Base-by-base conservation (phyloP, 345 rosid species). In the Gynandropsis gynandra region DNA sequence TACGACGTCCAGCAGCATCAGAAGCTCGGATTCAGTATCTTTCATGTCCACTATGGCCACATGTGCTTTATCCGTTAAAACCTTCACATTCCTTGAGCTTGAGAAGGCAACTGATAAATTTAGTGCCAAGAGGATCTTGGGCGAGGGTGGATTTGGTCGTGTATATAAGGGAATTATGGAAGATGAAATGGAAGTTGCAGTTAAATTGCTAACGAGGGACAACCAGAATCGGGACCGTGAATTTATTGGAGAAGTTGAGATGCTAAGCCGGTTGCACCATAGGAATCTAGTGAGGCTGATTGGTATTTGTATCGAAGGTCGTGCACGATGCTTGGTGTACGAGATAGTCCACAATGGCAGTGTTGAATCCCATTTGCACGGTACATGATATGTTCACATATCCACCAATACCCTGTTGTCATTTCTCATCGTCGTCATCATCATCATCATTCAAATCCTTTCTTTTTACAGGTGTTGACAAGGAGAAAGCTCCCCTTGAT, bases 111-210 rank as follows among this genome's bases (percentile, higher is more conserved):
- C 99, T 24, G 86, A 83, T 16, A 85, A 73, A 64, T 93, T 93
- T 74, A 85, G 89, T 77, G 79, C 94, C 12, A 76, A 58, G 61
- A 80, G 79, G 71, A 72, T 93, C 63, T 80, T 93, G 62, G 99
- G 99, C 16, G 95, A 88, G 74, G 99, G 99, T 29, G 99, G 99
- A 58, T 93, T 93, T 76, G 99, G 99, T 44, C 83, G 97, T 56
- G 99, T 93, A 55, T 93, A 81, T 62, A 69, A 15, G 49, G 99
- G 97, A 45, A 63, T 47, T 49, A 67, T 80, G 81, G 97, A 81
- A 42, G 83, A 88, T 74, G 87, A 81, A 74, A 73, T 69, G 33
- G 97, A 85, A 76, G 69, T 76, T 73, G 99, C 99, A 47, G 97
- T 93, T 45, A 93, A 93, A 70, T 49, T 93, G 69, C 94, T 93